Evolutionary conservation across 495 filamentous ascomycete genomes (phyloP).

Genomic region (Extremus antarcticus): DNA sequence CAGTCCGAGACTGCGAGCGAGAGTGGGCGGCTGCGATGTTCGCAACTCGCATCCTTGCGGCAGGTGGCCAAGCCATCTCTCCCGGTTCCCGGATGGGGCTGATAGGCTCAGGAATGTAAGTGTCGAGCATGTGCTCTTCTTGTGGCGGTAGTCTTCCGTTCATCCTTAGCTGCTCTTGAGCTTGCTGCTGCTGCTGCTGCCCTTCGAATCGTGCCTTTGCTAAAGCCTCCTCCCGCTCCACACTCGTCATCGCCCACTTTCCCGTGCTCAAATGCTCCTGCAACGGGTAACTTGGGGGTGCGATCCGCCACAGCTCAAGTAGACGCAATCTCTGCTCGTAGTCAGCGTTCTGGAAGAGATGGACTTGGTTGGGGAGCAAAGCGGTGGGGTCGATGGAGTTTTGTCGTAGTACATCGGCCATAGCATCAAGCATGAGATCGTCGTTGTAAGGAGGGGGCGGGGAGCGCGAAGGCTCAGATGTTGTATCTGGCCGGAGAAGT

Average conservation of each 20-base stretch:
- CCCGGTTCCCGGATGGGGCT: slow-evolving; percentile 11
- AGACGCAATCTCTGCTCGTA: slow-evolving; percentile 30
- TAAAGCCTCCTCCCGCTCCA: slow-evolving; percentile 30
- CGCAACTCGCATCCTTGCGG: slow-evolving; percentile 15
- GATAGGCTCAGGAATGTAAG: slow-evolving; percentile 4
- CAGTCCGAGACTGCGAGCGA: not conserved
- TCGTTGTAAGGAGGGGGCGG: slow-evolving; percentile 17
- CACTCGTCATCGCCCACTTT: slow-evolving; percentile 25
- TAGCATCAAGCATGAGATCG: slow-evolving; percentile 12
- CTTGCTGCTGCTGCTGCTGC: not conserved
- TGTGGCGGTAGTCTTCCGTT: not conserved
- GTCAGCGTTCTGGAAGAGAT: slow-evolving; percentile 31
- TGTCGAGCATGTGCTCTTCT: slow-evolving; percentile 17
- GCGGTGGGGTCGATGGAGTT: slow-evolving; percentile 29
- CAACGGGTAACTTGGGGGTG: slow-evolving; percentile 22
- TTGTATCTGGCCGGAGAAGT: slow-evolving; percentile 23
- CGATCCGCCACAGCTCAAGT: slow-evolving; percentile 33
- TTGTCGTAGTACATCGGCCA: slow-evolving; percentile 23
- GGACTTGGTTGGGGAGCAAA: slow-evolving; percentile 30
- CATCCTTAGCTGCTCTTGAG: not conserved
- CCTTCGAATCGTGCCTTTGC: slow-evolving; percentile 29
- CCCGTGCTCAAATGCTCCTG: slow-evolving; percentile 9
- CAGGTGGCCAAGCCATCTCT: slow-evolving; percentile 14
- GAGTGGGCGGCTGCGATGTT: slow-evolving; percentile 8
- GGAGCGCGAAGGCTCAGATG: slow-evolving; percentile 18